Conservation (phyloP, 305 asterid species). For the Fraxinus sp. region DNA sequence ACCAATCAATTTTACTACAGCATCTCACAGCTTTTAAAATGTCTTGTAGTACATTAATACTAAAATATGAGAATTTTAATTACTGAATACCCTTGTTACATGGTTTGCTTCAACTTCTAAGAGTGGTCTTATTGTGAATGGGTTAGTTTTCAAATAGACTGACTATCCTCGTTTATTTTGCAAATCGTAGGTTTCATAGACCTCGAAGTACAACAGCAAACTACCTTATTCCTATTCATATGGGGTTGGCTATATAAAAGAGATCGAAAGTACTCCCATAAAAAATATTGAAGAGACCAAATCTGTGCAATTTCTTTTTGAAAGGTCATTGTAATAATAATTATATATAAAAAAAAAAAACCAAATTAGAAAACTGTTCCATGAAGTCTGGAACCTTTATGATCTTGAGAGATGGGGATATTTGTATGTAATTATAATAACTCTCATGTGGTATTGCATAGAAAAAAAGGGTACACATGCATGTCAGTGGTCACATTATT, state of each 20-base stretch:
- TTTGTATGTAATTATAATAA: neutral
- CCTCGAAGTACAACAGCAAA: neutral
- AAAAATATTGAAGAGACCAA: neutral
- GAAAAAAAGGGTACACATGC: neutral
- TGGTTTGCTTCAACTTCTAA: neutral
- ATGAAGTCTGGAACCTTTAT: neutral
- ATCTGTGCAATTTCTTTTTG: neutral
- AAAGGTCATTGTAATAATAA: neutral
- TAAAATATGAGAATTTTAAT: neutral
- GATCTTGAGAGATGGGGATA: neutral
- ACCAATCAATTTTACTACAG: neutral
- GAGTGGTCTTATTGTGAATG: neutral
- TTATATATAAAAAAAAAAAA: neutral
- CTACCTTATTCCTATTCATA: neutral
- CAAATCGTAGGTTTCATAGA: neutral
- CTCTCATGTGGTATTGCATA: neutral
- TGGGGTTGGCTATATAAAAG: neutral
- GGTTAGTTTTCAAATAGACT: neutral
- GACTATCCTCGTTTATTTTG: neutral
- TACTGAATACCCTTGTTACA: neutral
- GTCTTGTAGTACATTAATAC: neutral
- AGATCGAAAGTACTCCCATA: neutral
- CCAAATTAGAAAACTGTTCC: neutral
- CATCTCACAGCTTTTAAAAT: neutral
- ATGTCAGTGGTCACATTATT: neutral